Conservation (phyloP, 176 grass and related monocot genomes). For the Rhipidocladum racemiflorum region DNA sequence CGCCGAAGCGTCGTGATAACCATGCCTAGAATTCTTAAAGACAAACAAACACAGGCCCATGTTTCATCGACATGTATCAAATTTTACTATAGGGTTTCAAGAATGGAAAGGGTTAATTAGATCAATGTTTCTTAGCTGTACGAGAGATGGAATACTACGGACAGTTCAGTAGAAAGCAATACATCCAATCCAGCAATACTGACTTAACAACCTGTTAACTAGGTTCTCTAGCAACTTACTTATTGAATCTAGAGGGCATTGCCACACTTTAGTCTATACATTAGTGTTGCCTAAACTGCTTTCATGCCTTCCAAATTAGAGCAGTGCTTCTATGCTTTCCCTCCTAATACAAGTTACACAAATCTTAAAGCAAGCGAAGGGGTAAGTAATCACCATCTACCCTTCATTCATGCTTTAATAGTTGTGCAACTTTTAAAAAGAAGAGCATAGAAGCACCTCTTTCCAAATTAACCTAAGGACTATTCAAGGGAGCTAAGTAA, state of each 20-base stretch:
- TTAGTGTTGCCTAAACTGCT: background rate
- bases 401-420: too few relatives aligned
- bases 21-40: background rate
- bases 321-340: too few relatives aligned
- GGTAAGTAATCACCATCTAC: too few relatives aligned
- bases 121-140: background rate
- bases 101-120: background rate
- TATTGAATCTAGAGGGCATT: background rate
- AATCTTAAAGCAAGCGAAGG: too few relatives aligned
- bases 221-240: conserved; percentile 29
- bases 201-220: background rate
- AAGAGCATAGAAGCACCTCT: too few relatives aligned
- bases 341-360: too few relatives aligned
- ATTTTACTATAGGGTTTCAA: background rate
- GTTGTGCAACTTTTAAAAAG: too few relatives aligned
- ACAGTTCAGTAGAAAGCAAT: background rate
- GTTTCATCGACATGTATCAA: background rate
- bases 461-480: conserved; percentile 19
- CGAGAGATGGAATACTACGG: background rate
- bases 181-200: background rate
- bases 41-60: background rate
- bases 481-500: background rate
- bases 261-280: background rate
- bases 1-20: too few relatives aligned
- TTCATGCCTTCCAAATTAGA: background rate